Percentiles rank a stretch among this genome's conserved stretches.
phyloP scores from a whole-genome alignment of 768 basidiomycete species.

The Suillus bovinus region DNA sequence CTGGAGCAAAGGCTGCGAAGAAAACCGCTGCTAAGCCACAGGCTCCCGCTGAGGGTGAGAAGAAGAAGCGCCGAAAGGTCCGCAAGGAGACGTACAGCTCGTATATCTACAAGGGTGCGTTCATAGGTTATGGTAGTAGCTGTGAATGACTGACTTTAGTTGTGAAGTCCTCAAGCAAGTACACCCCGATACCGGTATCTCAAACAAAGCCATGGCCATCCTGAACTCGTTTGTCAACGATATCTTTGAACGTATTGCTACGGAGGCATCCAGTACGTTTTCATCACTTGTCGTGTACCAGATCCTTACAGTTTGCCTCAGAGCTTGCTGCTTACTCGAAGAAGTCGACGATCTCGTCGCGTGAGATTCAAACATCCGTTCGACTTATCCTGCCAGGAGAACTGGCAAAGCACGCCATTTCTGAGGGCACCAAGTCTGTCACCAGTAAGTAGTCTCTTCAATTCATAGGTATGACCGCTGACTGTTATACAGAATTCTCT shows the following conservation, averaged over 20 bases:
- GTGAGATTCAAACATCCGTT: conserved; percentile 86
- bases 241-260: conserved; percentile 80
- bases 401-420: conserved; percentile 86
- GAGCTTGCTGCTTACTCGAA: conserved; percentile 85
- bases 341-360: conserved; percentile 90
- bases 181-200: conserved; percentile 92
- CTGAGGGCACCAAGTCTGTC: conserved; percentile 77
- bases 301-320: conserved; percentile 22
- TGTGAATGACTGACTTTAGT: conserved; percentile 3
- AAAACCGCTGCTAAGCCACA: conserved; percentile 60
- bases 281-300: neutral
- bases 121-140: neutral
- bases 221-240: conserved; percentile 85
- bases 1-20: conserved; percentile 54
- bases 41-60: conserved; percentile 57
- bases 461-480: conserved; percentile 3
- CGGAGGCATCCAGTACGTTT: conserved; percentile 63
- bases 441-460: conserved; percentile 49
- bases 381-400: conserved; percentile 84
- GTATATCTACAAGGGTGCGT: conserved; percentile 80
- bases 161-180: conserved; percentile 82
- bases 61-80: conserved; percentile 80
- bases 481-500: conserved; percentile 50
- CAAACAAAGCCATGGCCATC: conserved; percentile 86
- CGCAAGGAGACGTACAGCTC: conserved; percentile 84